Evolutionary conservation across 1,139 yeast species (phyloP), one percentile per base, ranked within the genome.

Genomic region (Trichomonascaceae sp.): DNA sequence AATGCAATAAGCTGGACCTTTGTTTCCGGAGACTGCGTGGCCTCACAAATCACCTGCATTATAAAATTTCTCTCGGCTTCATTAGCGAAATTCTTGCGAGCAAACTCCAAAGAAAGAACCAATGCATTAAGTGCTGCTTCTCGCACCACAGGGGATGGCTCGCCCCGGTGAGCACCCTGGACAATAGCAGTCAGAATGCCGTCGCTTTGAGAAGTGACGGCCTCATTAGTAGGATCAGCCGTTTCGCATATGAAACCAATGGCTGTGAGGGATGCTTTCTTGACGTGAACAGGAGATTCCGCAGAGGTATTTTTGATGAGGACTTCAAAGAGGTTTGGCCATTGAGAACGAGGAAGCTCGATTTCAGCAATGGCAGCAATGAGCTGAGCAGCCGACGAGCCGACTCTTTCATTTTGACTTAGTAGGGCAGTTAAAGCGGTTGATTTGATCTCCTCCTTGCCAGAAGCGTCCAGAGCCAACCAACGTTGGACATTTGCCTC

Each of bases 41-140:
- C 96, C 72, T 93, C 99, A 73, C 99, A 93, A 12, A 93, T 97
- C 51, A 93, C 98, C 74, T 90, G 97, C 99, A 93, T 93, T 68
- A 93, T 87, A 71, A 87, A 91, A 70, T 93, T 90, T 67, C 99
- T 82, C 75, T 93, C 99, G 58, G 95, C 95, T 67, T 93, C 98
- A 58, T 87, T 81, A 64, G 84, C 90, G 76, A 93, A 95, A 72
- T 93, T 93, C 65, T 78, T 81, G 60, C 86, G 83, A 70, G 93
- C 89, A 70, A 93, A 93, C 63, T 87, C 96, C 65, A 93, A 79
- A 32, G 98, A 90, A 72, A 87, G 88, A 52, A 87, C 95, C 60
- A 93, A 79, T 0, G 99, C 96, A 65, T 87, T 87, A 62, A 93
- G 77, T 2, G 99, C 99, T 10, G 98, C 88, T 59, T 88, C 77